These are phyloP conservation scores for Herpetomonas samuelpessoai DNA, from an alignment of 208 protist species.

Conservation along the genomic window DNA sequence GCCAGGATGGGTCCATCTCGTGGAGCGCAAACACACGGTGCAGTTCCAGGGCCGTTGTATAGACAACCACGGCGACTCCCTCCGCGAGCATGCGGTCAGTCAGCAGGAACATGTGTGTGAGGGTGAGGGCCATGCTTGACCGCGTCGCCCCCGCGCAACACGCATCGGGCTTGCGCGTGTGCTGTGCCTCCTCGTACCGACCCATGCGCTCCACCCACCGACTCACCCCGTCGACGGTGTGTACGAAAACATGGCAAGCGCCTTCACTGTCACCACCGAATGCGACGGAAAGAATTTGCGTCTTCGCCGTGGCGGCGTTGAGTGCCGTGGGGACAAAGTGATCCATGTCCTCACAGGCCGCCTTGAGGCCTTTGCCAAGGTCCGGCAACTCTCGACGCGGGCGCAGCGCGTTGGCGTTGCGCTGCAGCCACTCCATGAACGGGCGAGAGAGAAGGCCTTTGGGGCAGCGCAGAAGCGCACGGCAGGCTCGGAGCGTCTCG, in stretches of 20 bases:
- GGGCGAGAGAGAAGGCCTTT: slow-evolving; percentile 20
- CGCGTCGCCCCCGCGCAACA: slow-evolving; percentile 38
- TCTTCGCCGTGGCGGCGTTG: slow-evolving; percentile 16
- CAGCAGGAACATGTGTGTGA: slow-evolving; percentile 52
- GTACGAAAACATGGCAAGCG: slow-evolving; percentile 38
- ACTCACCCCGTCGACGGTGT: slow-evolving; percentile 54
- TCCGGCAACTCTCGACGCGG: slow-evolving; percentile 52
- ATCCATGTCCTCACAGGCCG: slow-evolving; percentile 51
- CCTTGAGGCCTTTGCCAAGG: slow-evolving; percentile 43
- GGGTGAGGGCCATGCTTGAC: slow-evolving; percentile 67
- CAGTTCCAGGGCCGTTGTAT: slow-evolving; percentile 47
- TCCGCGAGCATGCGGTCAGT: slow-evolving; percentile 69
- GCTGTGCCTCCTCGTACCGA: slow-evolving; percentile 35
- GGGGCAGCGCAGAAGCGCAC: slow-evolving; percentile 58
- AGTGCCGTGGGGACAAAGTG: slow-evolving; percentile 39
- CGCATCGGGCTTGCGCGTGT: slow-evolving; percentile 47
- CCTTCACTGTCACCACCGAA: slow-evolving; percentile 33
- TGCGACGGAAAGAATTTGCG: slow-evolving; percentile 49
- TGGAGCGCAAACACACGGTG: slow-evolving; percentile 42
- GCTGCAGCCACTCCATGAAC: slow-evolving; percentile 49
- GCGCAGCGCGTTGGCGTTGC: slow-evolving; percentile 31
- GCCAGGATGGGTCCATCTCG: slow-evolving; percentile 42
- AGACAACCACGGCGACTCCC: slow-evolving; percentile 58
- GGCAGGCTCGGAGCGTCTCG: slow-evolving; percentile 59
- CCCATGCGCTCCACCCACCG: slow-evolving; percentile 40